These are phyloP conservation scores for Clarireedia homoeocarpa DNA, from an alignment of 2,329 filamentous ascomycete genomes.

Conservation along the genomic window DNA sequence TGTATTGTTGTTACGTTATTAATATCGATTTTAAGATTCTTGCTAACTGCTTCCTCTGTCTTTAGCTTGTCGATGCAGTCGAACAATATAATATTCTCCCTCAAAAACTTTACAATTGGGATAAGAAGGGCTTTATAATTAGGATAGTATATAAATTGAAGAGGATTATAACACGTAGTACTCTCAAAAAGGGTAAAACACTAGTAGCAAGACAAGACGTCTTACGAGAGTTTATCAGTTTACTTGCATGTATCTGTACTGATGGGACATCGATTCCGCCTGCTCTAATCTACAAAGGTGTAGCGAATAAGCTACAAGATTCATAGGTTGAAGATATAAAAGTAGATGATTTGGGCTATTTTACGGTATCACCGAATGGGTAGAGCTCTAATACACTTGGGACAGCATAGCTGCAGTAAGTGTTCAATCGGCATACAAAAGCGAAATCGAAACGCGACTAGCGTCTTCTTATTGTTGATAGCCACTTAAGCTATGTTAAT, in stretches of 20 bases:
- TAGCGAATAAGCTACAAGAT: background rate
- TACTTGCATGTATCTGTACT: background rate
- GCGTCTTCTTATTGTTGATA: background rate
- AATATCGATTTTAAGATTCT: too few relatives aligned
- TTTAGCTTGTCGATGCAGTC: too few relatives aligned
- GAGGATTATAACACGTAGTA: too few relatives aligned
- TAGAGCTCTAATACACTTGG: background rate
- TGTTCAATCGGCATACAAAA: background rate
- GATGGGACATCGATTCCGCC: background rate
- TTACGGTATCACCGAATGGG: background rate
- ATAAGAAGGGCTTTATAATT: too few relatives aligned
- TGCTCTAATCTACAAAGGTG: background rate
- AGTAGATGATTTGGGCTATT: background rate
- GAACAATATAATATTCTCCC: too few relatives aligned
- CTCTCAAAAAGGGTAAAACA: too few relatives aligned
- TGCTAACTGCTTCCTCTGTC: too few relatives aligned
- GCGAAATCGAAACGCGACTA: background rate
- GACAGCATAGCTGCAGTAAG: background rate
- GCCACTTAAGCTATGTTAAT: conserved; percentile 4
- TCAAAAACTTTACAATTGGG: too few relatives aligned
- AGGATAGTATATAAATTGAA: too few relatives aligned
- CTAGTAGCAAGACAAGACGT: too few relatives aligned
- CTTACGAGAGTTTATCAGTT: background rate
- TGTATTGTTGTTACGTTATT: too few relatives aligned
- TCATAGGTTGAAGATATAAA: background rate